Evolutionary conservation across 139 green algal genomes (phyloP), one percentile per base, ranked within the genome.

Genomic region (Volvox reticuliferus): DNA sequence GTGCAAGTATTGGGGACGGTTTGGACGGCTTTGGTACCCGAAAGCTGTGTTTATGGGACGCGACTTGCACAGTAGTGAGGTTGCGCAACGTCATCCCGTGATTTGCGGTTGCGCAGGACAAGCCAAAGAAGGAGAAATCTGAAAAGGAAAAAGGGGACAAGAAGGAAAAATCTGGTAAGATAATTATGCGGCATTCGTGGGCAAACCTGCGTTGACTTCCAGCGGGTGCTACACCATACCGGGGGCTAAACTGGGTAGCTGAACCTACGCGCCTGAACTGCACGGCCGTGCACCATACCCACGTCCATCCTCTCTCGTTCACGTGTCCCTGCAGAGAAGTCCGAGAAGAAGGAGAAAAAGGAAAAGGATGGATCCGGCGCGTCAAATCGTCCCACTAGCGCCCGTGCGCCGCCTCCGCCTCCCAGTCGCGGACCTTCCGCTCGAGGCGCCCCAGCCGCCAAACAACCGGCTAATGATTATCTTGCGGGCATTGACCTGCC

Each of bases 401-500:
- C 55, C n/a, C 81, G 81, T 24, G 79, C 44, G 28, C 62, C 79
- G 16, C 65, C 50, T 62, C 78, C 86, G 21, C 26, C 89, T 50
- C 68, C 88, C n/a, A 33, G 50, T 65, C 86, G 75, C 55, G n/a
- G 88, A 12, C 79, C 84, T 30, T 67, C 77, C 20, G 77, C 33
- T 26, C 30, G 63, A 33, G 65, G 84, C 0, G 50, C 84, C 61
- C 71, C 82, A 37, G 63, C 69, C 69, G 28, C 63, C 26, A 71
- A 79, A 20, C 32, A 79, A 36, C 12, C 79, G 44, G 26, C 83
- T 3, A 88, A 94, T 77, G 93, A 96, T 88, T 99, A 99, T 92
- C 91, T 99, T 19, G 97, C 92, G 0, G 98, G 97, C 61, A 96
- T 99, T n/a, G 98, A 99, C 93, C 91, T 99, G 83, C 98, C 98